A percentile compares a stretch with the other conserved stretches of the same genome.
Conservation (phyloP, 139 green algal species). For the Diplosphaera chodatii region DNA sequence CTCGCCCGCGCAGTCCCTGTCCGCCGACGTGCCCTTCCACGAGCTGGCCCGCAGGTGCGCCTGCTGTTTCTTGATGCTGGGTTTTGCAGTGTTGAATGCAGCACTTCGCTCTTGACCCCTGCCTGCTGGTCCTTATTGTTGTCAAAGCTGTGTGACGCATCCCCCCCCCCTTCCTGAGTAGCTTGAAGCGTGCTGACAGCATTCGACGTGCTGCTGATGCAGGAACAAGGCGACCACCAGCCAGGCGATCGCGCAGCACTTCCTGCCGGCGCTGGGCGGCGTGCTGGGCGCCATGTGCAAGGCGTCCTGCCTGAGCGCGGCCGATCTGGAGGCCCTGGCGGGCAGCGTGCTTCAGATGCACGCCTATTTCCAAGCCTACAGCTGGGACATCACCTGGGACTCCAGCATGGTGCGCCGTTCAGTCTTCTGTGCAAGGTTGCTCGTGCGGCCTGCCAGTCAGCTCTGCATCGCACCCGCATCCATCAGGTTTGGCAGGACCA, state of each 20-base stretch:
- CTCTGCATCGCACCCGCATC: no score
- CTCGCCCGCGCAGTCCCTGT: constrained; percentile 2
- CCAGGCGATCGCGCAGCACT: constrained; percentile 5
- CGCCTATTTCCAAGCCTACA: constrained; percentile 5
- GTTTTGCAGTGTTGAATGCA: no score
- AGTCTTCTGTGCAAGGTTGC: background rate
- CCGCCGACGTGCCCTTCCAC: constrained; percentile 4
- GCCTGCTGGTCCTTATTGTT: no score
- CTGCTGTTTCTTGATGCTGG: no score
- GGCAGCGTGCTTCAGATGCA: constrained; percentile 5
- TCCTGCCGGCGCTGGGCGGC: constrained; percentile 6
- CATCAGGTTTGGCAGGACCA: no score
- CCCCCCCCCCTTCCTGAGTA: no score
- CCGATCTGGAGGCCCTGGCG: constrained; percentile 3
- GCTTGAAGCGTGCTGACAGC: no score
- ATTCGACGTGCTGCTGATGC: no score
- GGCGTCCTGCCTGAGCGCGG: constrained; percentile 9
- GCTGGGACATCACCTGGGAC: constrained; percentile 9
- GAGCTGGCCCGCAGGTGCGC: constrained; percentile 5
- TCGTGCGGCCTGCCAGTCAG: no score
- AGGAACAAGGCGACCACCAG: background rate
- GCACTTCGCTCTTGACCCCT: no score
- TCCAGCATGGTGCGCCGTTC: background rate
- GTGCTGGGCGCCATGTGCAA: constrained; percentile 8
- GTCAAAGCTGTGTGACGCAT: no score